A percentile compares a stretch with the other conserved stretches of the same genome.
These are phyloP conservation scores for Luffa aegyptiaca DNA, from an alignment of 306 rosid genomes.

Conservation along the genomic window DNA sequence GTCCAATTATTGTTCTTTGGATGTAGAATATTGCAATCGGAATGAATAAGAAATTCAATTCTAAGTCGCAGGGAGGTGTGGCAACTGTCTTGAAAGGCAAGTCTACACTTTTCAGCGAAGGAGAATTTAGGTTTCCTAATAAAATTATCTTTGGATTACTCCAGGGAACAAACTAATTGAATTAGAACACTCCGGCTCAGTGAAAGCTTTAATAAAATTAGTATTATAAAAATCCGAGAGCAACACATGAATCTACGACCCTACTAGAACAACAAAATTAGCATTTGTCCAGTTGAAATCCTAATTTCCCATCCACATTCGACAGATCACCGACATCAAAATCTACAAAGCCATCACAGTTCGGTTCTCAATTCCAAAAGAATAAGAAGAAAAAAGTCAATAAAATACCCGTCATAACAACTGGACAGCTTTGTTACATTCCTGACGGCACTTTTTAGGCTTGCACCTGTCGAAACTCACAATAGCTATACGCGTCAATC, in stretches of 20 bases:
- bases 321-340: background rate
- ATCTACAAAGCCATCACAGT: background rate
- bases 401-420: slow-evolving; percentile 65
- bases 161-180: background rate
- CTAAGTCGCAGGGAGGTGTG: background rate
- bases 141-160: background rate
- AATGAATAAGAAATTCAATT: background rate
- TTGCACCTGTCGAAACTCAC: slow-evolving; percentile 88
- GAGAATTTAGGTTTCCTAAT: background rate
- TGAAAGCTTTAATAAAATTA: background rate
- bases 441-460: slow-evolving; percentile 96
- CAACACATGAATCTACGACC: background rate
- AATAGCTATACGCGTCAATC: slow-evolving; percentile 93
- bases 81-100: background rate
- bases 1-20: background rate
- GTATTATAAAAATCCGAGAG: background rate
- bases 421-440: slow-evolving; percentile 97
- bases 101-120: background rate
- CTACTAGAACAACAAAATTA: background rate
- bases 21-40: background rate
- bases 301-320: background rate
- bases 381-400: background rate
- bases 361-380: background rate
- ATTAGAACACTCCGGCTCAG: background rate
- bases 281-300: background rate